phyloP scores from a whole-genome alignment of 2,329 filamentous ascomycete species.

The Diaporthe sp. region DNA sequence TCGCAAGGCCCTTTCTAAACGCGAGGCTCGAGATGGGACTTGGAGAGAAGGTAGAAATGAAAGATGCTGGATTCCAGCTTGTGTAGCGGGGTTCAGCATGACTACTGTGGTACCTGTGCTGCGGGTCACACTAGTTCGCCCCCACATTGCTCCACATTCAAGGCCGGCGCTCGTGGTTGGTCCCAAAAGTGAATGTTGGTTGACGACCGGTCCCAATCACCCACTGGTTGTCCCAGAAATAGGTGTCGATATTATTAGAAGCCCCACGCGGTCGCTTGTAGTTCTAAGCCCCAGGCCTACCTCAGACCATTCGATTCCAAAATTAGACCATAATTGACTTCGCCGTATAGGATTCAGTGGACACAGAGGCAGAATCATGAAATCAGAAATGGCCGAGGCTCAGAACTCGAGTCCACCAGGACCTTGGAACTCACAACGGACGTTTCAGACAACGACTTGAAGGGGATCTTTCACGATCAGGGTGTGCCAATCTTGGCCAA shows the following conservation, averaged over 20 bases:
- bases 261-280: not conserved
- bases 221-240: not conserved
- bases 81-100: not conserved
- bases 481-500: too few species aligned
- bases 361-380: not conserved
- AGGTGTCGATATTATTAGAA: not conserved
- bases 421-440: not conserved
- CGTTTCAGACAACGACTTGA: not conserved
- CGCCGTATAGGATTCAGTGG: not conserved
- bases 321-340: not conserved
- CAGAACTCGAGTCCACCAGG: not conserved
- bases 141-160: not conserved
- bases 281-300: not conserved
- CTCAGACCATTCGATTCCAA: not conserved
- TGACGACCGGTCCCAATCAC: not conserved
- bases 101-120: too few species aligned
- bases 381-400: not conserved
- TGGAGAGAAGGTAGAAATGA: not conserved
- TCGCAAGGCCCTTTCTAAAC: not conserved
- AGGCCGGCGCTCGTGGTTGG: not conserved
- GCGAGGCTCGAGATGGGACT: not conserved
- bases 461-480: not conserved
- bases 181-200: not conserved
- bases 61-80: not conserved
- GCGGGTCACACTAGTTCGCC: too few species aligned